Evolutionary conservation across 768 basidiomycete genomes (phyloP).

Genomic region (Trametes coccinea): DNA sequence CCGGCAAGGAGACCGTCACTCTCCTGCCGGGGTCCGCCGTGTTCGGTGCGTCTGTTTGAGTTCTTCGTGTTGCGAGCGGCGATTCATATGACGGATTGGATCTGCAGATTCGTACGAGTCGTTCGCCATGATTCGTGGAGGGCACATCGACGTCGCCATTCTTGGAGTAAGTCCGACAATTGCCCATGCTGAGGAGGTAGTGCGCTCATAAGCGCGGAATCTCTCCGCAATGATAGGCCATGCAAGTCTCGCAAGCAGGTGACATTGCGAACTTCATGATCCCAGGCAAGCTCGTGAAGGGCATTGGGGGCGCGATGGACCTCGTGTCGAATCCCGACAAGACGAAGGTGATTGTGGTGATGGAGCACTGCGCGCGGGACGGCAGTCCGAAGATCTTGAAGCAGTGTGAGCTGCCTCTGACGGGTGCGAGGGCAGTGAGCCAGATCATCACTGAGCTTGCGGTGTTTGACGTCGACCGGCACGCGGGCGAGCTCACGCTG

Average conservation of each 20-base stretch:
- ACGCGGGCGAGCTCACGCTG: slow-evolving; percentile 68
- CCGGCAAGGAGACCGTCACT: slow-evolving; percentile 93
- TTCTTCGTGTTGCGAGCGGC: neutral
- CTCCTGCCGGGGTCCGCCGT: slow-evolving; percentile 88
- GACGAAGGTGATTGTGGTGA: slow-evolving; percentile 87
- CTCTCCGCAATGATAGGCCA: slow-evolving; percentile 54
- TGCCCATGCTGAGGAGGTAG: slow-evolving; percentile 6
- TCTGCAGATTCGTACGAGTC: slow-evolving; percentile 82
- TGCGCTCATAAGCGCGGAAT: slow-evolving; percentile 5
- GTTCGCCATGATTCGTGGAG: slow-evolving; percentile 97
- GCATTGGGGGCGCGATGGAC: slow-evolving; percentile 96
- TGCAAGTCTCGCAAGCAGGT: slow-evolving; percentile 92
- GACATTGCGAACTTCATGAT: slow-evolving; percentile 99
- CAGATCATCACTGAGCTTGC: slow-evolving; percentile 92
- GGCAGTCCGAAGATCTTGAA: slow-evolving; percentile 87
- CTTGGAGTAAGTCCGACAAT: slow-evolving; percentile 65
- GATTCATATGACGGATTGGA: neutral
- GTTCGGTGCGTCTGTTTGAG: slow-evolving; percentile 56
- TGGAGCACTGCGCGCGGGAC: slow-evolving; percentile 90
- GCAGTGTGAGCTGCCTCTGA: slow-evolving; percentile 81
- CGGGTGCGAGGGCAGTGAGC: slow-evolving; percentile 85
- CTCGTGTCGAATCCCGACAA: slow-evolving; percentile 94
- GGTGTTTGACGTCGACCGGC: slow-evolving; percentile 86
- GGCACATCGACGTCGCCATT: slow-evolving; percentile 92
- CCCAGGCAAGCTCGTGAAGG: slow-evolving; percentile 90